Evolutionary conservation across 345 rosid species (phyloP).

Genomic region (Salix exigua): DNA sequence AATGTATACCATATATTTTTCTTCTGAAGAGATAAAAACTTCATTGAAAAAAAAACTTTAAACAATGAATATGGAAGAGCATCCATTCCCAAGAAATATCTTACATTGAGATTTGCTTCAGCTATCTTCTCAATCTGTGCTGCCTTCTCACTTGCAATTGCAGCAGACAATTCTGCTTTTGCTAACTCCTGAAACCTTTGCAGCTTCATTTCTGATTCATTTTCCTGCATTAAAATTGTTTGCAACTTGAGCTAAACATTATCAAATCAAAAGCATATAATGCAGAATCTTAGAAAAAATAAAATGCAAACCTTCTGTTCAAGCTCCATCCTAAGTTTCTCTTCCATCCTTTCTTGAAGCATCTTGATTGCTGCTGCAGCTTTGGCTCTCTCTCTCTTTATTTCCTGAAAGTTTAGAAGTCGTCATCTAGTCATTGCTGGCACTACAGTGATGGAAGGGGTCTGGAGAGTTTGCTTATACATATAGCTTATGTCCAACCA

Average conservation of each 20-base stretch:
- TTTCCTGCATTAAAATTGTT: slow-evolving; percentile 48
- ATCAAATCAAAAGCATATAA: slow-evolving; percentile 8
- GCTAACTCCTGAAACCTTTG: slow-evolving; percentile 62
- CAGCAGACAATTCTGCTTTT: slow-evolving; percentile 73
- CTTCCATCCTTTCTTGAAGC: slow-evolving; percentile 83
- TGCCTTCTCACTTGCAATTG: slow-evolving; percentile 75
- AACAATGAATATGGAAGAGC: slow-evolving; percentile 1
- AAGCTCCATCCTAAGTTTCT: slow-evolving; percentile 66
- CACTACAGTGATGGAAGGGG: not conserved
- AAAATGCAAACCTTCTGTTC: slow-evolving; percentile 63
- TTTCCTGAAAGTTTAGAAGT: slow-evolving; percentile 53
- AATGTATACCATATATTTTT: not conserved
- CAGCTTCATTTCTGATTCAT: slow-evolving; percentile 57
- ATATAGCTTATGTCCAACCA: not conserved
- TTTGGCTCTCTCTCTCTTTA: slow-evolving; percentile 83
- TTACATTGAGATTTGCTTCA: slow-evolving; percentile 90
- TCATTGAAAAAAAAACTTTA: not conserved
- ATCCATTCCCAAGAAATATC: slow-evolving; percentile 5
- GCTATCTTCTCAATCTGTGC: slow-evolving; percentile 77
- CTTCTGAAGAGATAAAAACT: not conserved
- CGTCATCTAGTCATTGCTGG: not conserved
- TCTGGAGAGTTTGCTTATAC: not conserved
- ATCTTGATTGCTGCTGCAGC: slow-evolving; percentile 77
- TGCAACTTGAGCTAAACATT: slow-evolving; percentile 22
- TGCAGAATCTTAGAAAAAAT: slow-evolving; percentile 2